Conservation (phyloP, 2,329 filamentous ascomycete genomes). For the Sporothrix inflata region DNA sequence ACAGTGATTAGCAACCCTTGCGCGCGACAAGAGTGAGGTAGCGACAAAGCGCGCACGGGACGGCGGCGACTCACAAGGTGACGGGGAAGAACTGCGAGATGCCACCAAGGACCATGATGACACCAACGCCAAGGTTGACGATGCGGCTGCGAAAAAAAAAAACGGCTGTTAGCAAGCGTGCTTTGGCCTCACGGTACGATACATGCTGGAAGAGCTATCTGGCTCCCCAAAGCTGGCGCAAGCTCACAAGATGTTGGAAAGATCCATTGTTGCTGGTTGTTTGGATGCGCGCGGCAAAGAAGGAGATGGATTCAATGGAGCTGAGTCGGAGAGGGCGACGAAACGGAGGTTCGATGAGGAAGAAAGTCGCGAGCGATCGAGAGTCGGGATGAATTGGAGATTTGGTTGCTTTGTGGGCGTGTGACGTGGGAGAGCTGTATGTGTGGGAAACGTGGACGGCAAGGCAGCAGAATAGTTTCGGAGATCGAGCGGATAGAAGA, state of each 20-base stretch:
- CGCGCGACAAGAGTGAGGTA: background rate
- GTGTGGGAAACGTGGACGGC: background rate
- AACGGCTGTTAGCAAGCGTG: constrained; percentile 17
- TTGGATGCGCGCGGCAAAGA: constrained; percentile 6
- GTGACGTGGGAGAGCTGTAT: background rate
- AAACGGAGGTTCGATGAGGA: background rate
- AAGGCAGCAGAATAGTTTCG: constrained; percentile 24
- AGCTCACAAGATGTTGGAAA: constrained; percentile 87
- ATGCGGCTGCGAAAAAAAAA: constrained; percentile 71
- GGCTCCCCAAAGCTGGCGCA: background rate
- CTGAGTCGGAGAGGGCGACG: background rate
- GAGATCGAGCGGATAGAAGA: background rate
- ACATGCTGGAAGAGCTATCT: background rate
- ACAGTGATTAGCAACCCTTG: constrained; percentile 25
- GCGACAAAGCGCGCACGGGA: constrained; percentile 31
- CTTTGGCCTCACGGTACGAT: background rate
- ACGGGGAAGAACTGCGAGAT: constrained; percentile 70
- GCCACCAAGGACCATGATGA: constrained; percentile 85
- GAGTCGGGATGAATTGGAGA: background rate
- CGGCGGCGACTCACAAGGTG: constrained; percentile 58
- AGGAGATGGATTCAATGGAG: background rate
- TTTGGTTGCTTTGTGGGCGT: background rate
- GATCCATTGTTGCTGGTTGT: constrained; percentile 54
- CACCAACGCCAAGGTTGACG: constrained; percentile 87
- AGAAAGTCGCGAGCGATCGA: background rate